Percentiles rank a stretch among this genome's conserved stretches.
Conservation (phyloP, 257 asterid species). For the Nicotiana sylvestris region DNA sequence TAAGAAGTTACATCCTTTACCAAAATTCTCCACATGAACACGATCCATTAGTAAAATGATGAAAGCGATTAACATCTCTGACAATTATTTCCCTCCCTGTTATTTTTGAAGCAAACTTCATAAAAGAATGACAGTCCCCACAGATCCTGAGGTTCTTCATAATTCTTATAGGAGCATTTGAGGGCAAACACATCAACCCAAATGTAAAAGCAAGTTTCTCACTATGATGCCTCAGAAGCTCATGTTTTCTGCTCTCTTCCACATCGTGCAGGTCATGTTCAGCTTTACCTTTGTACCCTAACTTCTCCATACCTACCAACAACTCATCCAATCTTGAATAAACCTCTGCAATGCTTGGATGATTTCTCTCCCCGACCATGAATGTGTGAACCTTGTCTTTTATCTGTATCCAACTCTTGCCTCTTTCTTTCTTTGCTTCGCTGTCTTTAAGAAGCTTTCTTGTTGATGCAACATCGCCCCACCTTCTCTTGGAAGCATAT, state of each 20-base stretch:
- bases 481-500: conserved; percentile 68
- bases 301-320: conserved; percentile 50
- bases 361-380: conserved; percentile 73
- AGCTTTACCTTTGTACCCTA: conserved; percentile 60
- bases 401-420: conserved; percentile 87
- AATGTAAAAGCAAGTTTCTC: conserved; percentile 85
- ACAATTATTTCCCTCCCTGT: conserved; percentile 63
- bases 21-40: conserved; percentile 94
- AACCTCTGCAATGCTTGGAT: conserved; percentile 60
- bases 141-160: conserved; percentile 94
- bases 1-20: conserved; percentile 21
- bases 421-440: conserved; percentile 78
- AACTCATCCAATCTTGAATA: conserved; percentile 54
- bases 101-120: conserved; percentile 69
- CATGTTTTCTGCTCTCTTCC: conserved; percentile 58
- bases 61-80: conserved; percentile 84
- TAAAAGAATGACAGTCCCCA: conserved; percentile 90
- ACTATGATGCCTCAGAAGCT: conserved; percentile 70
- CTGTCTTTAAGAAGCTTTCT: conserved; percentile 65
- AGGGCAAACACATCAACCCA: conserved; percentile 70
- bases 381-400: conserved; percentile 66
- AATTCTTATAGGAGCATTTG: conserved; percentile 62
- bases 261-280: conserved; percentile 84
- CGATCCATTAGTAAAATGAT: conserved; percentile 60
- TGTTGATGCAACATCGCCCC: conserved; percentile 73